Evolutionary conservation across 2,329 filamentous ascomycete genomes (phyloP), one percentile per base, ranked within the genome.

Genomic region (Sclerotiophoma versabilis): DNA sequence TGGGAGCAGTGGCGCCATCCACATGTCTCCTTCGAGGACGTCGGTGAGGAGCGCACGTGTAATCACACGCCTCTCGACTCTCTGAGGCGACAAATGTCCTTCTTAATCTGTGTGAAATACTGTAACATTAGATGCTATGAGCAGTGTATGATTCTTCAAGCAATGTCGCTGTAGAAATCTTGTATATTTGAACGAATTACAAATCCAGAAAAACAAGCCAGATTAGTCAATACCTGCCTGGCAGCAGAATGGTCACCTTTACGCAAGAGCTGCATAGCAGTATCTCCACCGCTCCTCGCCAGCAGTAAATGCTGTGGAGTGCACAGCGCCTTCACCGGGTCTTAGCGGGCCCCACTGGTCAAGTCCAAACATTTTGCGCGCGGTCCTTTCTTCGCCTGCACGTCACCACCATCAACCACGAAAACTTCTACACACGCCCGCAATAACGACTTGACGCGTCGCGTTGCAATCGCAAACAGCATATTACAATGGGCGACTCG

Each of bases 401-500:
- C 55, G 37, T 49, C 56, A 58, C 51, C 34, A 49, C 47, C 43
- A 41, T 23, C 41, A 17, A 36, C 33, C 25, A 46, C 50, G 23
- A 41, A 48, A 38, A 39, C 34, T 9, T 25, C 43, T 25, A 26
- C 30, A 42, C 34, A 47, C 33, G 39, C 29, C 15, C 23, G 10
- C 33, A 39, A 26, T n/a, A 14, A 23, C 32, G 12, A 22, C 4
- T n/a, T 17, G 32, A 56, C 53, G 53, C 44, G n/a, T 45, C 19
- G 56, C 55, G 7, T 42, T 45, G 34, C 45, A 34, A 38, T 44
- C 37, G 39, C 33, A 49, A 54, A 49, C 49, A 42, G 26, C 38
- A 33, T 44, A 38, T 46, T 26, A 47, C 23, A 12, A 70, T 70
- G 66, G 63, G 29, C 9, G 68, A 71, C 43, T 64, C 69, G 3